Conservation (phyloP, 176 grass and related monocot genomes). For the Dendrocalamus sinicus region DNA sequence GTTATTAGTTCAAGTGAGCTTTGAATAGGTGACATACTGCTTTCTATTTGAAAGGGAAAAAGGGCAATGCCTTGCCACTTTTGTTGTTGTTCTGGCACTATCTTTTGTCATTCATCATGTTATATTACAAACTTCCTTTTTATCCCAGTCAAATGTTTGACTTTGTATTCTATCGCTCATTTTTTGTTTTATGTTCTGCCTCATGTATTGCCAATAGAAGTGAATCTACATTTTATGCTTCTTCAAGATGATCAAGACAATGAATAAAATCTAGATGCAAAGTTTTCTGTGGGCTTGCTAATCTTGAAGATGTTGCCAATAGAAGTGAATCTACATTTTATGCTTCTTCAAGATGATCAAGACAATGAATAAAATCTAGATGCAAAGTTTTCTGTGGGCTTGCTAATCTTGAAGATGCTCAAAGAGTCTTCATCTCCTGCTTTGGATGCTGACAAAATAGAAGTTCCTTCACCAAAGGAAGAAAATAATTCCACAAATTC, state of each 20-base stretch:
- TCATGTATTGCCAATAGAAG: constrained; percentile 27
- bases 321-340: constrained; percentile 29
- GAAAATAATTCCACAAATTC: constrained; percentile 71
- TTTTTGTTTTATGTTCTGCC: constrained; percentile 18
- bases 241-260: constrained; percentile 34
- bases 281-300: constrained; percentile 28
- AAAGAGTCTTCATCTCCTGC: constrained; percentile 50
- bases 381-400: constrained; percentile 19
- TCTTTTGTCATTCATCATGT: constrained; percentile 27
- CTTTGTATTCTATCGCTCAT: background rate
- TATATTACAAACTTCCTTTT: constrained; percentile 17
- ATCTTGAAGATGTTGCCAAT: constrained; percentile 51
- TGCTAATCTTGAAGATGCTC: constrained; percentile 54
- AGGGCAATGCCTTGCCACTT: background rate
- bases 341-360: constrained; percentile 36
- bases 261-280: constrained; percentile 42
- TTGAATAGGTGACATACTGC: constrained; percentile 19
- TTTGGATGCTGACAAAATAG: constrained; percentile 52
- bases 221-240: constrained; percentile 29
- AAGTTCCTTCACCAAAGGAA: constrained; percentile 62
- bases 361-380: constrained; percentile 42
- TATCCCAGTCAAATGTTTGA: background rate
- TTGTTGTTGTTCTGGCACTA: constrained; percentile 33
- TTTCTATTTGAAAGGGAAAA: constrained; percentile 32
- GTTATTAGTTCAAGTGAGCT: constrained; percentile 23